Evolutionary conservation across 257 asterid species (phyloP).

Genomic region (Gentiana macrophylla): DNA sequence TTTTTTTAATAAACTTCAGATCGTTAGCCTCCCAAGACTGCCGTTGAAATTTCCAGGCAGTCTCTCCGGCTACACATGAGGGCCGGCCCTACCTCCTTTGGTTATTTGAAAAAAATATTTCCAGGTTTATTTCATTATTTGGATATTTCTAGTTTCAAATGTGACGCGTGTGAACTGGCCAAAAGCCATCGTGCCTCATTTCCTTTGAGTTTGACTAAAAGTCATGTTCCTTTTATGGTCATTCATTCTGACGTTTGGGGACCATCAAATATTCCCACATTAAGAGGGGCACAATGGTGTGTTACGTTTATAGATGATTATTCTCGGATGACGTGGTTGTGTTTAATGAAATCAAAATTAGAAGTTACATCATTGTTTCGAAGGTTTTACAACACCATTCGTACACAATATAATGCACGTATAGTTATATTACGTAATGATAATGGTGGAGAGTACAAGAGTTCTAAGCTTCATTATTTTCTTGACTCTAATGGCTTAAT

Average conservation of each 20-base stretch:
- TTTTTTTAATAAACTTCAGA: too few species aligned
- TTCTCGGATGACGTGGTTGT: neutral
- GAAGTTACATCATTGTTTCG: neutral
- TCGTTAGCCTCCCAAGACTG: too few species aligned
- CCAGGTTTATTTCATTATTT: slow-evolving; percentile 4
- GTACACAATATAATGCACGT: neutral
- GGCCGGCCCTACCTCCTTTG: neutral
- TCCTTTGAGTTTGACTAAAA: slow-evolving; percentile 3
- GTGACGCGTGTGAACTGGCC: neutral
- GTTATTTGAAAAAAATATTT: neutral
- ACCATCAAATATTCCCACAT: neutral
- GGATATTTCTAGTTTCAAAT: neutral
- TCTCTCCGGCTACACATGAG: too few species aligned
- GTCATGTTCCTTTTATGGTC: neutral
- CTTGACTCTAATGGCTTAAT: neutral
- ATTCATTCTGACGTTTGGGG: neutral
- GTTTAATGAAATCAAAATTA: neutral
- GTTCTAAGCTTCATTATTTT: neutral
- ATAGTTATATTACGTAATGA: neutral
- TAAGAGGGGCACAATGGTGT: neutral
- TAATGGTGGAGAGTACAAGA: neutral
- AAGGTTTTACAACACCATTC: slow-evolving; percentile 3
- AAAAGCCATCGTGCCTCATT: slow-evolving; percentile 4
- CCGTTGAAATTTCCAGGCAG: too few species aligned
- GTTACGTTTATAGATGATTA: neutral